phyloP scores from a whole-genome alignment of 768 basidiomycete species.

The Lentinula edodes region DNA sequence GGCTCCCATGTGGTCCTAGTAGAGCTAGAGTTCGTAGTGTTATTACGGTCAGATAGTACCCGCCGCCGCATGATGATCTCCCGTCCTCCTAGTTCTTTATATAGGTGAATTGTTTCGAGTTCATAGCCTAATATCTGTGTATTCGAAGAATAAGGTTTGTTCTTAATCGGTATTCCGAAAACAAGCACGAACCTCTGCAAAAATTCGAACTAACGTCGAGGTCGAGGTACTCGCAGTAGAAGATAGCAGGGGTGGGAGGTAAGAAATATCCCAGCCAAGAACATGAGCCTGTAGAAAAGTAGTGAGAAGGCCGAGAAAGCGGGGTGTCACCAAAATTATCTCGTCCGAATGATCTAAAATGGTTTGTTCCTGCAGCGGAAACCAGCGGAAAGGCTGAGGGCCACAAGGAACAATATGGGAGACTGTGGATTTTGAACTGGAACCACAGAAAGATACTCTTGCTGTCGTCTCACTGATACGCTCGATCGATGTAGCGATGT shows the following conservation, averaged over 20 bases:
- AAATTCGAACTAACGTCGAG: conserved; percentile 47
- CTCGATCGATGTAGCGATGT: conserved; percentile 34
- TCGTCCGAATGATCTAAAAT: conserved; percentile 15
- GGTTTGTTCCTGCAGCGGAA: conserved; percentile 31
- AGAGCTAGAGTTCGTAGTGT: conserved; percentile 24
- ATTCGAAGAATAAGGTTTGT: background rate
- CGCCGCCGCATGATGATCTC: conserved; percentile 60
- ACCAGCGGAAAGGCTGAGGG: conserved; percentile 35
- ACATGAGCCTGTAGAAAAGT: conserved; percentile 59
- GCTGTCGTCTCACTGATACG: conserved; percentile 35
- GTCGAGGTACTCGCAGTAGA: conserved; percentile 61
- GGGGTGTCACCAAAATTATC: conserved; percentile 35
- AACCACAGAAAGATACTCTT: conserved; percentile 34
- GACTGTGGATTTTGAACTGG: conserved; percentile 16
- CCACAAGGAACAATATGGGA: conserved; percentile 44
- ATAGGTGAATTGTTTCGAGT: conserved; percentile 54
- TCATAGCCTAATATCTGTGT: conserved; percentile 53
- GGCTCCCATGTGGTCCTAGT: conserved; percentile 39
- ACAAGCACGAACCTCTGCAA: conserved; percentile 23
- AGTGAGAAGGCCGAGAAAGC: conserved; percentile 56
- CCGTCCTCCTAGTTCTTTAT: conserved; percentile 63
- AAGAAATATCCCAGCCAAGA: conserved; percentile 60
- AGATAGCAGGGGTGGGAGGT: conserved; percentile 51
- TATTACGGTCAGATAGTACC: conserved; percentile 25
- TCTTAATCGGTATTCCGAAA: too few relatives aligned